Evolutionary conservation across 257 asterid species (phyloP), one percentile per base, ranked within the genome.

Genomic region (Forsythia suspensa): DNA sequence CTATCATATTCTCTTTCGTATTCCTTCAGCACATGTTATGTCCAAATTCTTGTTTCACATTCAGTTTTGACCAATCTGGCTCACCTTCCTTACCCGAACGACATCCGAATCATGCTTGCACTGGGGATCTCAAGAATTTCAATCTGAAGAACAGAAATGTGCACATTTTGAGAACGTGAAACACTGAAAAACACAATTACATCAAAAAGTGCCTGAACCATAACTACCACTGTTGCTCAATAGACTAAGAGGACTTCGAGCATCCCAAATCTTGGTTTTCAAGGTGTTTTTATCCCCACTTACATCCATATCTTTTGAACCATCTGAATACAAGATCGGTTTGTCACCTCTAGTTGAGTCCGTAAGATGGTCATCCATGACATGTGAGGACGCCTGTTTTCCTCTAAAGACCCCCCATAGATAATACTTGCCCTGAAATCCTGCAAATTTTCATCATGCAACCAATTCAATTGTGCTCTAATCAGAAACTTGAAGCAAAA

Each of bases 401-500:
- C 79, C 86, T 77, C 89, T 85, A 78, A 94, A 94, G 70, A 92
- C 97, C 1, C 97, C 98, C 98, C 97, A 94, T 24, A 94, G 86
- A 76, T 87, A 94, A 74, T 84, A 84, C 75, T 90, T 88, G 10
- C 87, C 85, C 66, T 81, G 85, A 70, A 88, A 94, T 84, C 86
- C 97, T 94, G 96, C 86, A 86, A 70, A 81, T 51, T 9, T 13
- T 43, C 15, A 42, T 66, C 29, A 42, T 40, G 55, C 77, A 67
- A 84, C 65, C 39, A 21, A 20, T 36, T 77, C 72, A 70, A 20
- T 55, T 6, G 34, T 36, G 15, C 78, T 41, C 61, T 24, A 41
- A 76, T 63, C 38, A 74, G 71, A 20, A 71, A 15, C 40, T 66
- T 63, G 68, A 67, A 2, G 16, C 74, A 68, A 72, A 72, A 55